Percentiles rank a stretch among this genome's conserved stretches.
These are phyloP conservation scores for Cantharellus anzutake DNA, from an alignment of 768 basidiomycete species.

Conservation along the genomic window DNA sequence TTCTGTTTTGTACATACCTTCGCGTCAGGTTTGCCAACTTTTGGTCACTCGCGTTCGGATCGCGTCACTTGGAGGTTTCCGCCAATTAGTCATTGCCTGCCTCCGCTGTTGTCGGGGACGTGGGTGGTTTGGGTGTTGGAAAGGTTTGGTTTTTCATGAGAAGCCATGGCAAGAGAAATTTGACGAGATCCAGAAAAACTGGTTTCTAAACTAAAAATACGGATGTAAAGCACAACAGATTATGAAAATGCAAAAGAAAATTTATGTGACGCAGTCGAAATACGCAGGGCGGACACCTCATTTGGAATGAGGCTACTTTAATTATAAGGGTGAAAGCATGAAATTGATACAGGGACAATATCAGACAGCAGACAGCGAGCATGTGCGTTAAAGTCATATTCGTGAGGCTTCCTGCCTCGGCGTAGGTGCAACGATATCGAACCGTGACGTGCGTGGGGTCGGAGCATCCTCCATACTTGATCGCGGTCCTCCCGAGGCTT, in stretches of 20 bases:
- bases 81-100: no score
- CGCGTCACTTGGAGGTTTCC: no score
- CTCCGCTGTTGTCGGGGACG: no score
- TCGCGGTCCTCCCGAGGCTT: not conserved
- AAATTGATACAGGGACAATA: no score
- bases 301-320: not conserved
- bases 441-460: slow-evolving; percentile 7
- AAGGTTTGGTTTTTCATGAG: no score
- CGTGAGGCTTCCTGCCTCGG: not conserved
- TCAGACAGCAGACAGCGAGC: not conserved
- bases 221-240: not conserved
- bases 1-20: no score
- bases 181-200: not conserved
- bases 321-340: not conserved
- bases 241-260: not conserved
- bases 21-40: no score
- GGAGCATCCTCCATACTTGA: slow-evolving; percentile 1
- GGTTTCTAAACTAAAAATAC: not conserved
- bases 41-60: no score
- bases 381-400: not conserved
- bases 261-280: not conserved
- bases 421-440: slow-evolving; percentile 7
- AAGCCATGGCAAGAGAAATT: no score
- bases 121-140: no score
- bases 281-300: not conserved